A percentile compares a stretch with the other conserved stretches of the same genome.
phyloP scores from a whole-genome alignment of 306 rosid species.

The Neltuma alba region DNA sequence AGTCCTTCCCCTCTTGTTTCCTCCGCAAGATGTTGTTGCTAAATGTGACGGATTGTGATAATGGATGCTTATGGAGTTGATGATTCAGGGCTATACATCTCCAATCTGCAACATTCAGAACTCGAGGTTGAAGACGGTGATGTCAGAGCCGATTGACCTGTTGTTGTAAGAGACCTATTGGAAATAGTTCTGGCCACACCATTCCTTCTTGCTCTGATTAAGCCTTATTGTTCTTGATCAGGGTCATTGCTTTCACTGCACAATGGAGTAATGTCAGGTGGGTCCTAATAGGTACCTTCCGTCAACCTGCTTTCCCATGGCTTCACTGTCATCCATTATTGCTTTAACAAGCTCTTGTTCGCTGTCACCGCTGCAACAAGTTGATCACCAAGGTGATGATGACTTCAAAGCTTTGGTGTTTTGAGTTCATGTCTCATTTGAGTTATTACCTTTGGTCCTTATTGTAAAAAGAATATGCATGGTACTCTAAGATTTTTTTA shows the following conservation, averaged over 20 bases:
- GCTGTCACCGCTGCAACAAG: no score
- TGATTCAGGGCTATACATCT: no score
- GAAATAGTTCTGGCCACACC: conserved; percentile 60
- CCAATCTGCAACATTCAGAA: no score
- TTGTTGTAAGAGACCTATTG: no score
- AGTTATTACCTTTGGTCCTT: no score
- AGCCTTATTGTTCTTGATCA: conserved; percentile 39
- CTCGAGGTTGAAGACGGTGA: no score
- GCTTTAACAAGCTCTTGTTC: conserved; percentile 50
- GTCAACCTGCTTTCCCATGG: conserved; percentile 71
- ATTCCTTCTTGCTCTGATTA: conserved; percentile 54
- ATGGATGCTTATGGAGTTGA: conserved; percentile 48
- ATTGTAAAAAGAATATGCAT: no score
- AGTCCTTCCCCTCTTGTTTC: conserved; percentile 42
- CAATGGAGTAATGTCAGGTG: conserved; percentile 47
- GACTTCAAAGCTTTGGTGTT: no score
- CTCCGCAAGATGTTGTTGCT: conserved; percentile 27
- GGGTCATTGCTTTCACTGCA: conserved; percentile 50
- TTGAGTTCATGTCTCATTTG: no score
- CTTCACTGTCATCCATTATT: conserved; percentile 74
- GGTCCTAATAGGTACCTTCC: conserved; percentile 48
- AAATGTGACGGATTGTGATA: conserved; percentile 37
- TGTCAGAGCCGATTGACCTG: no score
- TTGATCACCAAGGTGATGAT: no score
- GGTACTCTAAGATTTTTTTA: no score